phyloP scores from a whole-genome alignment of 2,329 filamentous ascomycete species.

The Ophiocordyceps australis region DNA sequence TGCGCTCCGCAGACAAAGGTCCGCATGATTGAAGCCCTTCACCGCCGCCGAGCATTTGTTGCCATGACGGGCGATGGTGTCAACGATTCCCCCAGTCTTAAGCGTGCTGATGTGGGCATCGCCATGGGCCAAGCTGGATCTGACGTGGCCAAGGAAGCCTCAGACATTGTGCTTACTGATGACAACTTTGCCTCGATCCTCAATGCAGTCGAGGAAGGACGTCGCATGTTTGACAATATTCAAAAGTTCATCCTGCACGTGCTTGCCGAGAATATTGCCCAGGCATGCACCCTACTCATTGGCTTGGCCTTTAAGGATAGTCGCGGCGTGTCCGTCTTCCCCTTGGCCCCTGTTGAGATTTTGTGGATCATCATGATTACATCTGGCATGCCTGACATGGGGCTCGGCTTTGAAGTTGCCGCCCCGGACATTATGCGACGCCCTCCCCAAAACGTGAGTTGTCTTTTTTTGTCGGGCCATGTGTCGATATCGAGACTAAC shows the following conservation, averaged over 20 bases:
- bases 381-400: constrained; percentile 57
- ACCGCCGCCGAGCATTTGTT: constrained; percentile 44
- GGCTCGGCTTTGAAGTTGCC: constrained; percentile 52
- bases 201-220: constrained; percentile 52
- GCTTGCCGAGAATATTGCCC: constrained; percentile 50
- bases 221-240: constrained; percentile 56
- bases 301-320: constrained; percentile 53
- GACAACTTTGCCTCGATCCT: constrained; percentile 58
- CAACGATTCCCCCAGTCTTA: constrained; percentile 51
- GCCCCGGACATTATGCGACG: constrained; percentile 50
- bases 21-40: constrained; percentile 57
- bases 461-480: too few relatives aligned
- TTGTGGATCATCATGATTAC: constrained; percentile 70
- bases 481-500: too few relatives aligned
- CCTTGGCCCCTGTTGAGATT: constrained; percentile 54
- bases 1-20: constrained; percentile 57
- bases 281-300: constrained; percentile 49
- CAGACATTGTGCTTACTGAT: constrained; percentile 50
- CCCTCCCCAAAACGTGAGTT: constrained; percentile 42
- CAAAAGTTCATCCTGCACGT: constrained; percentile 55
- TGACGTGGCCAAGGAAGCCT: constrained; percentile 53
- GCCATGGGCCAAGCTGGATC: constrained; percentile 52
- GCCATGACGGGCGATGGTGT: constrained; percentile 60
- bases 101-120: constrained; percentile 52
- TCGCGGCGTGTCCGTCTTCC: constrained; percentile 47